Evolutionary conservation across 495 filamentous ascomycete genomes (phyloP), one percentile per base, ranked within the genome.

Genomic region (Xylaria scruposa): DNA sequence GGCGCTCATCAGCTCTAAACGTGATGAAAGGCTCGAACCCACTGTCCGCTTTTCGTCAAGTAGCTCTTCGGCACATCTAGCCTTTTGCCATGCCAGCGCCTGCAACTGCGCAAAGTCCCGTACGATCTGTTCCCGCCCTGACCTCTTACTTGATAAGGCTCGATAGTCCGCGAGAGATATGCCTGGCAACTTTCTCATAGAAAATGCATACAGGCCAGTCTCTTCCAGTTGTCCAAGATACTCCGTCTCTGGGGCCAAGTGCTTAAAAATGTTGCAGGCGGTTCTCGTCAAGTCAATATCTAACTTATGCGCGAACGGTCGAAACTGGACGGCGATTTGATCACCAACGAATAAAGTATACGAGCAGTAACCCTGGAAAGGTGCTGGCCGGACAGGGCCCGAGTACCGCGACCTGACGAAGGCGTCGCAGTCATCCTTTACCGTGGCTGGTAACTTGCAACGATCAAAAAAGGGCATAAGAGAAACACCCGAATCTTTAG

Each of bases 301-400:
- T 9, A 88, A 76, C 2, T 74, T 74, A 70, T 87, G 82, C 2
- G 72, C 74, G 0, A 66, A 33, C 26, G 87, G 86, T 4, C 88
- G 83, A 70, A 89, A 85, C 73, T 90, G 88, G 24, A 90, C 73
- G 67, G 87, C 80, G 10, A 66, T 73, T 36, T 80, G 72, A 6
- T 75, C 63, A 36, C 76, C 78, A 17, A 85, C 77, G 40, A 78
- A 78, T 8, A 89, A 51, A 0, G 87, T 88, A 71, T 82, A 82
- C 26, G 87, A 88, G 70, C 88, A 90, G 74, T 84, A 85, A 47
- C 87, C 88, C 67, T 89, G 88, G 21, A 72, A 75, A 8, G 76
- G 71, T 12, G 79, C 74, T 9, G 79, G 76, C 5, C 66, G 53
- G 19, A 83, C 75, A 26, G 56, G 36, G 29, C 71, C 74, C 29